Evolutionary conservation across 2,329 filamentous ascomycete species (phyloP), one percentile per base, ranked within the genome.

Genomic region (Rutstroemia sp.): DNA sequence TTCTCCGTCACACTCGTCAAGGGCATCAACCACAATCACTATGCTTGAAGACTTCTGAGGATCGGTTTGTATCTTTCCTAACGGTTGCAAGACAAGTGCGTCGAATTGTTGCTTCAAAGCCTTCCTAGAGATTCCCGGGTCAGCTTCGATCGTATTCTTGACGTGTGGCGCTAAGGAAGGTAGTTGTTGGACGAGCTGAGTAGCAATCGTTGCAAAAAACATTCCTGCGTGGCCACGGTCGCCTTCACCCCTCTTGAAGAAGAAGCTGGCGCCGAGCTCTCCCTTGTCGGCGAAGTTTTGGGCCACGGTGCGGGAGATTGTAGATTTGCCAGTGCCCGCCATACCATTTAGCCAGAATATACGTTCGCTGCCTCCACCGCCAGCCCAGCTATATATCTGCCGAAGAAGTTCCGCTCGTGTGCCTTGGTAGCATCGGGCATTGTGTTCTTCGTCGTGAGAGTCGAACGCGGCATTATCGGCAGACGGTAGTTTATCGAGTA

Each of bases 41-140:
- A 42, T 7, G 2, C 19, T 23, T 21, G 19, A 51, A 6, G 19
- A 25, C 14, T 27, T 25, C 25, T 25, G 38, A 21, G 30, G 65
- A 18, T 37, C 30, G 5, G 6, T 5, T 6, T 1, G 25, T 27
- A 27, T 6, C 6, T 27, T 27, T 2, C 18, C 3, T 52, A 72
- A 18, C 59, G 78, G 6, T 71, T 69, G 7, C 60, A 70, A 2
- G 69, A 76, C 54, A 73, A 78, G 59, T 62, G 77, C 42, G n/a
- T 49, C 27, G 58, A 75, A 77, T 57, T 77, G 74, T n/a, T 74
- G 64, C 23, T 49, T 57, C 2, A 71, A 46, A 16, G 59, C n/a
- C 47, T 71, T 70, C 4, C 52, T 55, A 14, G 61, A 10, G 25
- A 75, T 69, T 6, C 19, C 41, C 19, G 65, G 65, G 47, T 74